A percentile compares a stretch with the other conserved stretches of the same genome.
These are phyloP conservation scores for Acanthamoeba royreba DNA, from an alignment of 208 protist genomes.

Conservation along the genomic window DNA sequence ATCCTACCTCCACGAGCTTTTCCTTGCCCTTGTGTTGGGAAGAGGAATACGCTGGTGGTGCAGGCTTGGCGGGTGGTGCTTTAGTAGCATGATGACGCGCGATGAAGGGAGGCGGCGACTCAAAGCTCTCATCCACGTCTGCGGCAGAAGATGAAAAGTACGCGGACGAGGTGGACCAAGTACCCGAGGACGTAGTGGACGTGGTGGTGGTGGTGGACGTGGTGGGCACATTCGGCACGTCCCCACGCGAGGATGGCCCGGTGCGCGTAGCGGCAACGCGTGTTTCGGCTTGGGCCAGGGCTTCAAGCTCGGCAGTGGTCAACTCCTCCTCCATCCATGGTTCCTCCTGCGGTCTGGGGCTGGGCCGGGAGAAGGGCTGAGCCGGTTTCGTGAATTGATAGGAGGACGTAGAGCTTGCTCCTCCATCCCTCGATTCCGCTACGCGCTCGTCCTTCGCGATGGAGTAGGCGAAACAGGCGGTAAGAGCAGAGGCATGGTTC, in stretches of 20 bases:
- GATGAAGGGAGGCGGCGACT: neutral
- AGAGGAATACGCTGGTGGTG: neutral
- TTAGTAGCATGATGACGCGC: neutral
- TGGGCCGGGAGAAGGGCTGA: too few relatives aligned
- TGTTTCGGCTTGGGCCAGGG: too few relatives aligned
- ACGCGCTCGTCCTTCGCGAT: neutral
- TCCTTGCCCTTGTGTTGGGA: neutral
- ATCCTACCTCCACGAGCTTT: neutral
- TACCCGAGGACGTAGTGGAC: too few relatives aligned
- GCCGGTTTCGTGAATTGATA: neutral
- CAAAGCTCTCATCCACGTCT: neutral
- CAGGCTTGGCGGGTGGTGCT: neutral
- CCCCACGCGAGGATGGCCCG: too few relatives aligned
- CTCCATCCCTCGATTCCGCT: neutral
- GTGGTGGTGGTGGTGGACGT: too few relatives aligned
- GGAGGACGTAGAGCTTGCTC: neutral
- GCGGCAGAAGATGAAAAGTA: neutral
- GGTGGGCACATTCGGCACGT: too few relatives aligned
- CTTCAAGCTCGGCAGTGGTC: too few relatives aligned
- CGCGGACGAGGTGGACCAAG: too few relatives aligned
- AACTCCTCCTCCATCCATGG: too few relatives aligned
- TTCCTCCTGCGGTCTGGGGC: too few relatives aligned
- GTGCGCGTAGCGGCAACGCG: too few relatives aligned
- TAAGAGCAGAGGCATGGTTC: neutral
- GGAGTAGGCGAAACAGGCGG: neutral